Evolutionary conservation across 2,329 filamentous ascomycete genomes (phyloP).

Genomic region (Alternaria panax): DNA sequence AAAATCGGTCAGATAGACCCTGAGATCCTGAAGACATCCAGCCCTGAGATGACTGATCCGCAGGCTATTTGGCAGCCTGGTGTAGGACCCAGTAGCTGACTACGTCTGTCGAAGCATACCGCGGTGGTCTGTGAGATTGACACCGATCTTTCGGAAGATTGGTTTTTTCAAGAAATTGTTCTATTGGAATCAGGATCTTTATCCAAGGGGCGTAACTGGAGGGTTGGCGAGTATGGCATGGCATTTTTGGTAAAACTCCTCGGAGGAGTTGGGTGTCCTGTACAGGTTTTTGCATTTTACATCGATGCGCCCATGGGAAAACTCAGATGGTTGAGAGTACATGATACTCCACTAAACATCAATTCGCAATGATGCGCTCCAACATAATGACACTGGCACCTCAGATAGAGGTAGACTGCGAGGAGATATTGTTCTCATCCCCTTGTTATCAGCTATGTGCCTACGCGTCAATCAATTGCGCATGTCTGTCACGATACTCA

Average conservation of each 20-base stretch:
- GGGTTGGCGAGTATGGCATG: background rate
- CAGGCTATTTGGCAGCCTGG: background rate
- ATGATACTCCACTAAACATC: background rate
- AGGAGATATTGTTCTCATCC: background rate
- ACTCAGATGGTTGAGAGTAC: background rate
- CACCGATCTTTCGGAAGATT: background rate
- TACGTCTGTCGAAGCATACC: background rate
- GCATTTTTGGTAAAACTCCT: background rate
- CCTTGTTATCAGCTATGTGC: background rate
- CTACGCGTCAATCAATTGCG: fast-evolving
- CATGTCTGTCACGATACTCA: background rate
- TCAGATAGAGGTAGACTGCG: background rate
- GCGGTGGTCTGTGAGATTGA: background rate
- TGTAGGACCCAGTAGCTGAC: background rate
- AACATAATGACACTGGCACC: background rate
- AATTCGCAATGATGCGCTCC: background rate
- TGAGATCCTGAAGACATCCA: background rate
- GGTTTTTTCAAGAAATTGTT: background rate
- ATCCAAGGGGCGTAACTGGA: background rate
- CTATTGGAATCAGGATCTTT: background rate
- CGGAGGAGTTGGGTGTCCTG: background rate
- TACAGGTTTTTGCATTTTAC: background rate
- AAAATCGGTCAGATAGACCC: background rate
- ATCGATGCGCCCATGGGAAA: background rate
- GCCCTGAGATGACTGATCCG: background rate